A percentile compares a stretch with the other conserved stretches of the same genome.
Evolutionary conservation across 176 grass and related monocot genomes (phyloP).

Genomic region (Alloteropsis semialata): DNA sequence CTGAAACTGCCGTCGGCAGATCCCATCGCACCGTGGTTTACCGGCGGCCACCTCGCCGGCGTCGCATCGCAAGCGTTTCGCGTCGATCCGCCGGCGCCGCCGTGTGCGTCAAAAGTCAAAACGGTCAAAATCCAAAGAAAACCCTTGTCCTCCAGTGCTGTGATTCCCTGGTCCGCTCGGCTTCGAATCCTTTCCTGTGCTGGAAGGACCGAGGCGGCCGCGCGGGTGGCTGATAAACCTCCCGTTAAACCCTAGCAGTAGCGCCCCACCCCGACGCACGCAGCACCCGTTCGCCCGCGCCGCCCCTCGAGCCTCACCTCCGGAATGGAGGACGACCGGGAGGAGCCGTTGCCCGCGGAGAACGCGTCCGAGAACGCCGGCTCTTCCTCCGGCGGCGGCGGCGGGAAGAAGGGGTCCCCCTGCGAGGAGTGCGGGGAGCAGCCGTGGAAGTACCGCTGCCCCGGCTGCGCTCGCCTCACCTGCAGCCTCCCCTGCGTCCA

Average conservation of each 20-base stretch:
- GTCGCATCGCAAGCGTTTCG: too few relatives aligned
- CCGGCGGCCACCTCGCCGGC: too few relatives aligned
- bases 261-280: not conserved
- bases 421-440: constrained; percentile 87
- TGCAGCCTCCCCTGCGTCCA: constrained; percentile 95
- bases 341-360: not conserved
- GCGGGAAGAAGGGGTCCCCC: constrained; percentile 31
- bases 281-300: not conserved
- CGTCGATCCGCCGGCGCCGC: too few relatives aligned
- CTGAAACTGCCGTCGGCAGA: too few relatives aligned
- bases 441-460: constrained; percentile 96
- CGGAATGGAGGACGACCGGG: constrained; percentile 18
- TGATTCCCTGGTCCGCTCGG: too few relatives aligned
- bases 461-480: constrained; percentile 67
- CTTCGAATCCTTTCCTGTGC: too few relatives aligned
- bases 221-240: constrained; percentile 17
- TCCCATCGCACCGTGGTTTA: too few relatives aligned
- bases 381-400: not conserved
- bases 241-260: constrained; percentile 40
- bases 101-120: too few relatives aligned
- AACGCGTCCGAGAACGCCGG: not conserved
- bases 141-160: too few relatives aligned
- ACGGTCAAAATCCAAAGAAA: not conserved
- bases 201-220: too few relatives aligned
- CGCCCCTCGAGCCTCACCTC: not conserved